Evolutionary conservation across 1,139 yeast genomes (phyloP).

Genomic region (Lodderomyces jiufengensis): DNA sequence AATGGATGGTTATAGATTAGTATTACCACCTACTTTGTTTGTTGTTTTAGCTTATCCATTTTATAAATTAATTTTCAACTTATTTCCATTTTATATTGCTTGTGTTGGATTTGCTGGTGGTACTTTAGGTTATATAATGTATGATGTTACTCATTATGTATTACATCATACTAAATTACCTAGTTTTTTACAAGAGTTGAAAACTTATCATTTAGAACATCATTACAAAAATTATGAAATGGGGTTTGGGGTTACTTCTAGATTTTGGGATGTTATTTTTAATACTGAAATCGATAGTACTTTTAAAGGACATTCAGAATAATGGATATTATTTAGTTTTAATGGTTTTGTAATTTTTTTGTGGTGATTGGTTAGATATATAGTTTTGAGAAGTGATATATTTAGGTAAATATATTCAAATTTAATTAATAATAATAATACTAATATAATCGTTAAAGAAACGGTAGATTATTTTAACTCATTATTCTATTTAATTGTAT

Average conservation of each 20-base stretch:
- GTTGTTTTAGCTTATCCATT: slow-evolving; percentile 42
- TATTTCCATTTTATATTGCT: slow-evolving; percentile 46
- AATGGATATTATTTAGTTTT: neutral
- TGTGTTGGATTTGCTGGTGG: slow-evolving; percentile 84
- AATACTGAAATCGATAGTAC: slow-evolving; percentile 56
- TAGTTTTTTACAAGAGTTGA: slow-evolving; percentile 65
- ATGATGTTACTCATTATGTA: slow-evolving; percentile 83
- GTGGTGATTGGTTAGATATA: too few species aligned
- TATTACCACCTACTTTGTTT: slow-evolving; percentile 91
- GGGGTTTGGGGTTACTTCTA: slow-evolving; percentile 93
- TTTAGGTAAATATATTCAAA: too few species aligned
- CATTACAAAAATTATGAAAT: slow-evolving; percentile 95
- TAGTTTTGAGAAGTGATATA: too few species aligned
- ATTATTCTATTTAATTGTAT: slow-evolving; percentile 3
- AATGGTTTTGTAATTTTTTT: too few species aligned
- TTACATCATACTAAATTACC: slow-evolving; percentile 88
- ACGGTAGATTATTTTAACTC: too few species aligned
- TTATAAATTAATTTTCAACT: slow-evolving; percentile 34
- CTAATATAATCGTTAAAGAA: too few species aligned
- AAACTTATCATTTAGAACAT: slow-evolving; percentile 91
- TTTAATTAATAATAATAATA: too few species aligned
- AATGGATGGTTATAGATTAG: slow-evolving; percentile 90
- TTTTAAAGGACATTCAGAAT: slow-evolving; percentile 23
- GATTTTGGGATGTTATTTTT: slow-evolving; percentile 91
- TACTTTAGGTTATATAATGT: slow-evolving; percentile 83